Percentiles rank a stretch among this genome's conserved stretches.
Evolutionary conservation across 495 filamentous ascomycete species (phyloP).

Genomic region (Tuber melanosporum): DNA sequence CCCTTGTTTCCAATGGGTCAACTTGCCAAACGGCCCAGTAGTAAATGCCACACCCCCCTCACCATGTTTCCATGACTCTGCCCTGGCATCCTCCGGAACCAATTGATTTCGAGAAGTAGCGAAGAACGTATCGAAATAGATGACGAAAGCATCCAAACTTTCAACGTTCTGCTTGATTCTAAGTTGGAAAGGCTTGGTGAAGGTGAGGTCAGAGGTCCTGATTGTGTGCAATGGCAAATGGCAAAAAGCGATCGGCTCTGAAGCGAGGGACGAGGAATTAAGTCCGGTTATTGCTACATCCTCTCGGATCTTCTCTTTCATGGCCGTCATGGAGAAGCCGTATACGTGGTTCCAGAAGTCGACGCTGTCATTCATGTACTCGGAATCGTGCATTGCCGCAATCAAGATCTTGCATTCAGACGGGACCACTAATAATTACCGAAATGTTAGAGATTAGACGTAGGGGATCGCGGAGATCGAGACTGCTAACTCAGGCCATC

Average conservation of each 20-base stretch:
- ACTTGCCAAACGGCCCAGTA: slow-evolving; percentile 43
- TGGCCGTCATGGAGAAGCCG: slow-evolving; percentile 67
- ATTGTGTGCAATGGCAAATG: slow-evolving; percentile 68
- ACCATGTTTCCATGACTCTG: slow-evolving; percentile 42
- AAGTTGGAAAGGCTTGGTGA: slow-evolving; percentile 60
- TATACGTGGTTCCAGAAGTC: slow-evolving; percentile 77
- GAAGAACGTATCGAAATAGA: slow-evolving; percentile 99
- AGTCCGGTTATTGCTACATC: slow-evolving; percentile 68
- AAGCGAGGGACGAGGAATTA: slow-evolving; percentile 67
- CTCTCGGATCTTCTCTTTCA: slow-evolving; percentile 63
- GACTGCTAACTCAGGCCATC: slow-evolving; percentile 59
- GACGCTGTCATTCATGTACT: slow-evolving; percentile 49
- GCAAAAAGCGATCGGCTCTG: slow-evolving; percentile 60
- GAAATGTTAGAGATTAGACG: not conserved
- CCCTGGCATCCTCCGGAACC: slow-evolving; percentile 37
- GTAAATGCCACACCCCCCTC: slow-evolving; percentile 45
- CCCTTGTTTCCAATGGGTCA: slow-evolving; percentile 47
- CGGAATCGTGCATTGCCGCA: slow-evolving; percentile 41
- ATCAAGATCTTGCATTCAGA: slow-evolving; percentile 38
- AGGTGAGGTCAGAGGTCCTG: slow-evolving; percentile 58
- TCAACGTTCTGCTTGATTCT: slow-evolving; percentile 52
- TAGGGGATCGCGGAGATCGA: not conserved
- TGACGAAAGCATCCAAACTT: slow-evolving; percentile 89
- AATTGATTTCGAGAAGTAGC: slow-evolving; percentile 86
- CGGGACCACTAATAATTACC: slow-evolving; percentile 19